Evolutionary conservation across 2,329 filamentous ascomycete genomes (phyloP).

Genomic region (Aspergillus intermedius): DNA sequence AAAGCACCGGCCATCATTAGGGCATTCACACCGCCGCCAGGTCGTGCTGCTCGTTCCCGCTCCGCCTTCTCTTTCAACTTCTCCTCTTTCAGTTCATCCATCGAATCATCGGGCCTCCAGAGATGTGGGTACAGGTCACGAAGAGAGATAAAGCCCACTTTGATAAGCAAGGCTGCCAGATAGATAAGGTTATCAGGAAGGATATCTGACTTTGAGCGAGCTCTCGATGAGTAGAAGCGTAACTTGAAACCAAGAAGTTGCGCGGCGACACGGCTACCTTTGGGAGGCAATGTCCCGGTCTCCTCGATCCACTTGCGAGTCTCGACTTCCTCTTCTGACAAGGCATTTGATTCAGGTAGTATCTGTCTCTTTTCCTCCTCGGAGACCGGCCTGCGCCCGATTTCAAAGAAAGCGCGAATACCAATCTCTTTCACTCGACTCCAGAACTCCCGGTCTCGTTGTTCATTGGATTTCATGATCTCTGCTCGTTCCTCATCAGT

Average conservation of each 20-base stretch:
- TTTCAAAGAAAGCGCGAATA: slow-evolving; percentile 80
- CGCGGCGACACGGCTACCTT: slow-evolving; percentile 84
- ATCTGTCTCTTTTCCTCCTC: slow-evolving; percentile 50
- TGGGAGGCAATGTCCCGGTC: slow-evolving; percentile 74
- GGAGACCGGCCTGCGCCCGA: slow-evolving; percentile 65
- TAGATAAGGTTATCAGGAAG: slow-evolving; percentile 91
- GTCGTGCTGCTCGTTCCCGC: slow-evolving; percentile 63
- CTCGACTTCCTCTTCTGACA: slow-evolving; percentile 47
- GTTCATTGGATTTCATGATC: slow-evolving; percentile 51
- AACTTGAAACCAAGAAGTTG: slow-evolving; percentile 96
- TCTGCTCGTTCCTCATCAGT: slow-evolving; percentile 63
- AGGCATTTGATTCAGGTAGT: slow-evolving; percentile 33
- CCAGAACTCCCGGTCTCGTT: slow-evolving; percentile 76
- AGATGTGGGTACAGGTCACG: slow-evolving; percentile 87
- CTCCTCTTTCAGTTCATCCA: slow-evolving; percentile 66
- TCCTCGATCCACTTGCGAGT: slow-evolving; percentile 69
- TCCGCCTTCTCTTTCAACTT: slow-evolving; percentile 71
- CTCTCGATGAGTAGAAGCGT: slow-evolving; percentile 81
- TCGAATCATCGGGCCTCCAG: slow-evolving; percentile 74
- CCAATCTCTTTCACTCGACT: slow-evolving; percentile 66
- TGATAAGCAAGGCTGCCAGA: slow-evolving; percentile 84
- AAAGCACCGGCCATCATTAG: slow-evolving; percentile 80
- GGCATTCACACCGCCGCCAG: slow-evolving; percentile 71
- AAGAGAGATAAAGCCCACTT: slow-evolving; percentile 92
- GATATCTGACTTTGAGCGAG: slow-evolving; percentile 66